Conservation (phyloP, 1,139 yeast genomes). For the Pichia kudriavzevii region DNA sequence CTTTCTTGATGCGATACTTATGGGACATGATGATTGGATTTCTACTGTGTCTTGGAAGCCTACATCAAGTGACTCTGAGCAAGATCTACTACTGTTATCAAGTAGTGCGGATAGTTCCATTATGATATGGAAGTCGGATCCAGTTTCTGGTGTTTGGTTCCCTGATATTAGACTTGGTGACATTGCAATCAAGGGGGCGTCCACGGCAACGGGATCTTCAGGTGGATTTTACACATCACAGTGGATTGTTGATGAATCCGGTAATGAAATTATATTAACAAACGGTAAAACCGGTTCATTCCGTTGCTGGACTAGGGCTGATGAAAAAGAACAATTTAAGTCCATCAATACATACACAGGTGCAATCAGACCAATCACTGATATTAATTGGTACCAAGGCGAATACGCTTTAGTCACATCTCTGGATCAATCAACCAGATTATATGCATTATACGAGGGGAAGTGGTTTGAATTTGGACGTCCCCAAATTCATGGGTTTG, state of each 20-base stretch:
- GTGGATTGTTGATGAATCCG: constrained; percentile 49
- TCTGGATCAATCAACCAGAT: constrained; percentile 86
- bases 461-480: constrained; percentile 91
- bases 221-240: constrained; percentile 94
- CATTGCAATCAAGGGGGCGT: constrained; percentile 89
- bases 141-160: constrained; percentile 83
- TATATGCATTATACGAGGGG: constrained; percentile 50
- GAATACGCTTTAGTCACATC: constrained; percentile 68
- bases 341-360: constrained; percentile 68
- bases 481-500: constrained; percentile 98
- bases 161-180: constrained; percentile 81
- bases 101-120: constrained; percentile 91
- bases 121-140: constrained; percentile 94
- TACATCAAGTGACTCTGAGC: constrained; percentile 11
- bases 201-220: constrained; percentile 96
- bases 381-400: constrained; percentile 73
- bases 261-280: constrained; percentile 52
- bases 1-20: constrained; percentile 73
- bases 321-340: constrained; percentile 23
- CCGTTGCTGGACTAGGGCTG: constrained; percentile 54
- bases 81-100: constrained; percentile 51
- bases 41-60: constrained; percentile 76
- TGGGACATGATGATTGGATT: constrained; percentile 99
- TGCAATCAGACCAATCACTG: constrained; percentile 66
- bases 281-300: constrained; percentile 91